Evolutionary conservation across 257 asterid species (phyloP), one percentile per base, ranked within the genome.

Genomic region (Ilex asprella): DNA sequence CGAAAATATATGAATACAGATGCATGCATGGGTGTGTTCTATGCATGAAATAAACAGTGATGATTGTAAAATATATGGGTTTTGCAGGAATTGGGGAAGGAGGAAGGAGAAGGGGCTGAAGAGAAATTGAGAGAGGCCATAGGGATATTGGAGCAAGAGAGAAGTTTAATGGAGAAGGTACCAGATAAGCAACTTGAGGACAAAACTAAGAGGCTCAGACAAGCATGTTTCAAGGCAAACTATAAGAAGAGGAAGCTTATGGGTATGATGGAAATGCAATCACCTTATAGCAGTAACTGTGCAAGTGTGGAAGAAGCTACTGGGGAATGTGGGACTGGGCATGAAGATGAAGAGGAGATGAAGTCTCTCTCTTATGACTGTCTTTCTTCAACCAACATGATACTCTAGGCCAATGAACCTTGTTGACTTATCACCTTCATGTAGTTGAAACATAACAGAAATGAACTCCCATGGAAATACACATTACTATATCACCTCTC

Each of bases 181-280:
- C 92, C 95, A 0, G 86, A 87, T 49, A 15, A 75, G 79, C 75
- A 87, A 54, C 56, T 87, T 49, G 89, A 78, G 54, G 83, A 75
- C 21, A 78, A 82, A 46, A 87, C 95, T 0, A 87, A 87, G 79
- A 84, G 83, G 56, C 31, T 87, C 10, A 77, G 95, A 11, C 95
- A 87, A 63, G 82, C 93, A 0, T 87, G 84, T 58, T 87, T 87
- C 41, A 87, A 87, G 75, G 95, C 92, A 0, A 87, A 79, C 57
- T 87, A 82, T 71, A 87, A 84, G 85, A 87, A 79, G 76, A 78
- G 88, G 52, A 87, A 79, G 79, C 73, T 67, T 1, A 74, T 70
- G 76, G 79, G 83, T 13, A 35, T 66, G 64, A 41, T 51, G 12
- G 62, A 60, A 21, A 41, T 66, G 9, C 59, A 63, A 53, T 58